phyloP scores from a whole-genome alignment of 768 basidiomycete species.

The Tylopilus rubrobrunneus region DNA sequence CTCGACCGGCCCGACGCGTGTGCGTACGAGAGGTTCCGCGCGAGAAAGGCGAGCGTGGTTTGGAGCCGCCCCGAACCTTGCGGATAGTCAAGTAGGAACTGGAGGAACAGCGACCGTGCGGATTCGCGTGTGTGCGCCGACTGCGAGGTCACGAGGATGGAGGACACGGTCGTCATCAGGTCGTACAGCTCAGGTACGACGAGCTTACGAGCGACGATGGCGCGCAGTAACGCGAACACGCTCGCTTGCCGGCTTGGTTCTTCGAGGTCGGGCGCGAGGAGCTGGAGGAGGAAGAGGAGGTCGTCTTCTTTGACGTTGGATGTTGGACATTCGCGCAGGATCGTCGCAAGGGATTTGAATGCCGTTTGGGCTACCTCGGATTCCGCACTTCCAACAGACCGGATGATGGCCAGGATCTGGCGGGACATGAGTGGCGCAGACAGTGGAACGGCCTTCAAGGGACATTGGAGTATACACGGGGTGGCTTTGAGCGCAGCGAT shows the following conservation, averaged over 20 bases:
- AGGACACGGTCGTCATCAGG: constrained; percentile 88
- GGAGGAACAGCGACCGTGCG: constrained; percentile 82
- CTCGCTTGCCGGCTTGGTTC: constrained; percentile 81
- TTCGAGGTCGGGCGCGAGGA: constrained; percentile 86
- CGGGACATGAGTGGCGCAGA: constrained; percentile 79
- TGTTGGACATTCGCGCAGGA: constrained; percentile 84
- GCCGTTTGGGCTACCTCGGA: constrained; percentile 87
- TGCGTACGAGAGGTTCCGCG: constrained; percentile 86
- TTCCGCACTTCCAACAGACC: constrained; percentile 79
- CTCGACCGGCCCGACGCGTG: constrained; percentile 89
- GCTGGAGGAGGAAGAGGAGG: constrained; percentile 78
- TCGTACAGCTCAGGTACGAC: constrained; percentile 97
- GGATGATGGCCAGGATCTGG: constrained; percentile 81
- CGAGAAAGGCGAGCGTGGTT: constrained; percentile 86
- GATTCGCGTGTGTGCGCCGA: constrained; percentile 88
- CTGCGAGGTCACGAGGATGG: constrained; percentile 92
- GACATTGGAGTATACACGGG: constrained; percentile 79
- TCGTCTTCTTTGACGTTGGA: constrained; percentile 88
- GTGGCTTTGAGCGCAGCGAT: constrained; percentile 73
- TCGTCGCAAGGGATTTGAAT: constrained; percentile 77
- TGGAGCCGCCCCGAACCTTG: constrained; percentile 90
- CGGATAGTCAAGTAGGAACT: constrained; percentile 96
- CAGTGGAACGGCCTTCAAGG: constrained; percentile 67
- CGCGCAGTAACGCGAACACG: constrained; percentile 84
- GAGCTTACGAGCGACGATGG: constrained; percentile 87